Conservation (phyloP, 768 basidiomycete species). For the Suillus subaureus region DNA sequence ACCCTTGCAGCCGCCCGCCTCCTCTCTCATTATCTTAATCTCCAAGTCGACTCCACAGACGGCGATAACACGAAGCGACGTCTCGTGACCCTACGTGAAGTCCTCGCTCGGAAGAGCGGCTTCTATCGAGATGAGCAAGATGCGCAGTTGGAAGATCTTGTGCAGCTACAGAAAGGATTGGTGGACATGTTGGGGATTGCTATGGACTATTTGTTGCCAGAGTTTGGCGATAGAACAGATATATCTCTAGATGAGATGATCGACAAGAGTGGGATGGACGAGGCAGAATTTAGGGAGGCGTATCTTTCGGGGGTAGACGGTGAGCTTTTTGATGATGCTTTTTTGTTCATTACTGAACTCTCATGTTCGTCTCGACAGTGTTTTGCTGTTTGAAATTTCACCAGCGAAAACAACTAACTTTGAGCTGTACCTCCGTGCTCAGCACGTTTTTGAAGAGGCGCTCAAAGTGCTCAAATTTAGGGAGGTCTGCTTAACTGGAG, state of each 20-base stretch:
- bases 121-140: constrained; percentile 6
- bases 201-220: constrained; percentile 53
- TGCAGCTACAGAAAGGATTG: constrained; percentile 47
- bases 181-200: constrained; percentile 43
- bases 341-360: not conserved
- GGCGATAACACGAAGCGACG: not conserved
- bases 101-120: constrained; percentile 2
- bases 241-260: constrained; percentile 55
- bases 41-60: constrained; percentile 39
- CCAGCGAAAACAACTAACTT: constrained; percentile 76
- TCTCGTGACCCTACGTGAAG: constrained; percentile 1
- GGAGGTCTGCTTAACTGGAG: constrained; percentile 55
- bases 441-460: constrained; percentile 82
- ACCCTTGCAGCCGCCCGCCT: constrained; percentile 79
- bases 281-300: constrained; percentile 58
- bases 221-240: not conserved
- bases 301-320: constrained; percentile 84
- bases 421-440: constrained; percentile 80
- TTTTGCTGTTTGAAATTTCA: not conserved
- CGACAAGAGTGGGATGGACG: constrained; percentile 56
- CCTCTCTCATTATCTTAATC: constrained; percentile 59
- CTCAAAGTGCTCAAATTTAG: constrained; percentile 81
- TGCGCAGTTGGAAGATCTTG: not conserved
- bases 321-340: constrained; percentile 33
- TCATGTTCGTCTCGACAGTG: constrained; percentile 3